Evolutionary conservation across 2,329 filamentous ascomycete species (phyloP), one percentile per base, ranked within the genome.

Genomic region (Cercospora sesami): DNA sequence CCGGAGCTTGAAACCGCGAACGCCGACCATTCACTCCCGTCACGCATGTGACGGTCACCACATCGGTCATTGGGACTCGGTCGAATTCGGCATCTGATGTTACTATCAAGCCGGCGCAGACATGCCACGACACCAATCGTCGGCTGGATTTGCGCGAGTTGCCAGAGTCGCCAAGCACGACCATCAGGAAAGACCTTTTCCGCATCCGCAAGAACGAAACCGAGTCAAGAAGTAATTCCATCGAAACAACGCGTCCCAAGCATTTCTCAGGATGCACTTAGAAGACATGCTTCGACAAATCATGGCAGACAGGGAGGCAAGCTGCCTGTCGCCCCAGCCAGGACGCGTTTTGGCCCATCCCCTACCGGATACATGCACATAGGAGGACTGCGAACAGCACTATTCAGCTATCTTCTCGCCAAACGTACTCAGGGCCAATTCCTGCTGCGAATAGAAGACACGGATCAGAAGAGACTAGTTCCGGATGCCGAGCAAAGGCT

Each of bases 401-500:
- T 99, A n/a, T 98, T 93, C 83, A 98, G 97, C 76, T 97, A 94
- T 73, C 83, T 99, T 4, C 85, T 96, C n/a, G 94, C 95, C 0
- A 91, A 90, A 75, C 88, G 90, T 2, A 97, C 95, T 0, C 90
- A 91, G 4, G 95, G 95, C 6, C 91, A 96, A 78, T 99, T 99
- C 75, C 81, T 99, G 10, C 82, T 99, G 60, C 89, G 95, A 9
- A 89, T 99, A 71, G 95, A 99, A 82, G 95, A 99, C 79, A 99
- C 95, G 4, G 95, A 98, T 80, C 91, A 92, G 85, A 92, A 90
- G 81, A 89, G 95, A 68, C 90, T 94, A 8, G 88, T 98, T 4
- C 81, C 84, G 0, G 93, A 90, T 76, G 93, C 95, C 1, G 93
- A 97, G 78, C 79, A 89, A 68, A 86, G 89, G 65, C 81, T 99